Evolutionary conservation across 768 basidiomycete genomes (phyloP), one percentile per base, ranked within the genome.

Genomic region (Nidula microcarpa): DNA sequence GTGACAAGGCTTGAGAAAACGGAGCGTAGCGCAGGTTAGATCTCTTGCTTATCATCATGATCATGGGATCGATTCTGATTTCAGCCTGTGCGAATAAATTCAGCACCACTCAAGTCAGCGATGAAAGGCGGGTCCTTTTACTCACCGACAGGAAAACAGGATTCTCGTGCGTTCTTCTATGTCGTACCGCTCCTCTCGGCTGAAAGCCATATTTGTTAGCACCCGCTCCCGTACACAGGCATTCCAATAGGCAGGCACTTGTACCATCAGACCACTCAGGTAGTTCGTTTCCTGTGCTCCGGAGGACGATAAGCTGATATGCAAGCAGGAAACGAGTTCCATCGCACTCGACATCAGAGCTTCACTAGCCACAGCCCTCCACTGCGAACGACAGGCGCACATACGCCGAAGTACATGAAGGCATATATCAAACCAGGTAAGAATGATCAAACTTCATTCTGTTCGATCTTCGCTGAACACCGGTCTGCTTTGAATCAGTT

Each of bases 401-500:
- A 53, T 17, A 43, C 60, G 34, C 36, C 66, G 16, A 68, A 60
- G 35, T 72, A 72, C 53, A 60, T 66, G 43, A 61, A 62, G 23
- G 63, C 68, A 8, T 63, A 64, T 49, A 55, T 65, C 57, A 69
- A 64, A 62, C 72, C 1, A 67, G 16, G 39, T 41, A 41, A 41
- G 39, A 30, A 30, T 30, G 23, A 2, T 30, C 23, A 30, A 30
- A 30, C 23, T 30, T 30, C 4, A 30, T 30, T 30, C 23, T 4
- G 23, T 30, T 30, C 23, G 23, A 30, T 30, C 23, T 30, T 30
- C 23, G 23, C 23, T 30, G 4, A 30, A 30, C 23, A 30, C 23
- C 23, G 3, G 3, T 30, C 23, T 30, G 23, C 4, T 30, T 30
- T 30, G 23, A 30, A 30, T 30, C 23, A 30, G 23, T 30, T 30